A percentile compares a stretch with the other conserved stretches of the same genome.
Evolutionary conservation across 805 yeast genomes (phyloP).

Genomic region (Clavispora santaluciae): DNA sequence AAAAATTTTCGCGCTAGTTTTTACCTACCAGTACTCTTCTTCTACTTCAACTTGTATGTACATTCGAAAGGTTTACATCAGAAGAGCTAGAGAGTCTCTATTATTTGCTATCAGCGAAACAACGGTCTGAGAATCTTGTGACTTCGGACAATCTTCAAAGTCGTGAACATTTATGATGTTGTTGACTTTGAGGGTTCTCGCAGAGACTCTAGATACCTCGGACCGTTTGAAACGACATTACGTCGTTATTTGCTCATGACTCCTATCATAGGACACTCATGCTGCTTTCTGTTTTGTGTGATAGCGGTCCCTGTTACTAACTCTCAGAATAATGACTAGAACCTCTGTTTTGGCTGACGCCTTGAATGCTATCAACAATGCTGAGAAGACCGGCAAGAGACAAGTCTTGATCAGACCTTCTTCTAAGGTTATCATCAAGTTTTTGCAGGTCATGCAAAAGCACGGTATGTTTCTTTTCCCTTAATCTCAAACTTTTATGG

Average conservation of each 20-base stretch:
- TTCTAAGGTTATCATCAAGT: constrained; percentile 30
- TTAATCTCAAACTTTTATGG: constrained; percentile 1
- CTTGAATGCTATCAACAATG: constrained; percentile 33
- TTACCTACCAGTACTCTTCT: background rate
- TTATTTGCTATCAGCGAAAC: constrained; percentile 17
- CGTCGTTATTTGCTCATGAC: constrained; percentile 15
- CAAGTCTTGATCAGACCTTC: constrained; percentile 35
- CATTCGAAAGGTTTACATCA: background rate
- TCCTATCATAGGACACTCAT: constrained; percentile 19
- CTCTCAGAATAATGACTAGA: constrained; percentile 24
- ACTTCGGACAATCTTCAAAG: constrained; percentile 6
- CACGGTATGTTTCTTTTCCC: constrained; percentile 21
- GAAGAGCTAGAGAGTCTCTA: background rate
- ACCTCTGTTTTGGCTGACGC: constrained; percentile 34
- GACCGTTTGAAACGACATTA: background rate
- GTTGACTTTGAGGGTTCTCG: background rate
- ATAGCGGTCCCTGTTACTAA: constrained; percentile 14
- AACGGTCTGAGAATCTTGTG: constrained; percentile 14
- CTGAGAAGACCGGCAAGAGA: constrained; percentile 35
- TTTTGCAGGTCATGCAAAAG: constrained; percentile 28
- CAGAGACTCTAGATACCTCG: constrained; percentile 12
- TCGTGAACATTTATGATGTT: background rate
- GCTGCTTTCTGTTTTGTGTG: constrained; percentile 19
- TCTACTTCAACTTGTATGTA: background rate
- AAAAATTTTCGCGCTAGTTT: background rate